Evolutionary conservation across 2,329 filamentous ascomycete genomes (phyloP).

Genomic region (Dactylellina drechsleri): DNA sequence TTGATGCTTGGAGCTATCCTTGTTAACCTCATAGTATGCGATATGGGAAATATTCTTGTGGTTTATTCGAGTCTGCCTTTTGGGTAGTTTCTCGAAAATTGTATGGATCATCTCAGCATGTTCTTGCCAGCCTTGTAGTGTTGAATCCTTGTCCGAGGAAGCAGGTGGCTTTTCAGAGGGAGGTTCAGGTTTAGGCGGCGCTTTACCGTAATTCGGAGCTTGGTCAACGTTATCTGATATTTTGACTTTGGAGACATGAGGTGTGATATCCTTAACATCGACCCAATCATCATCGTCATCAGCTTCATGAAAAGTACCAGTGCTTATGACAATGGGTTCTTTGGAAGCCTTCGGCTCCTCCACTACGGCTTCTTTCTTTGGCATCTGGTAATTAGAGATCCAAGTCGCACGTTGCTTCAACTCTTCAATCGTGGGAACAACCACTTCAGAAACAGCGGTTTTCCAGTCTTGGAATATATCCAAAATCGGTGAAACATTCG

Average conservation of each 20-base stretch:
- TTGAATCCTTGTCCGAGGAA: not conserved
- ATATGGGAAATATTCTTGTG: conserved; percentile 36
- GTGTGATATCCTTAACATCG: conserved; percentile 16
- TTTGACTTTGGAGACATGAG: conserved; percentile 12
- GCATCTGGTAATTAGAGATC: conserved; percentile 44
- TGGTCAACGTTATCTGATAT: conserved; percentile 6
- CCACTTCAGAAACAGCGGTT: conserved; percentile 48
- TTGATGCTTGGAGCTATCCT: not conserved
- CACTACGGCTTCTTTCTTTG: not conserved
- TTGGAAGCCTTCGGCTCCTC: not conserved
- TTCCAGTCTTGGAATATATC: conserved; percentile 36
- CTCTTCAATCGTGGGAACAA: conserved; percentile 25
- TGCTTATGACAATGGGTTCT: conserved; percentile 2
- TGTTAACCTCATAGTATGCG: conserved; percentile 33
- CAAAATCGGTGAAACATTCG: conserved; percentile 52
- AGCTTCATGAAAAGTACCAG: conserved; percentile 11
- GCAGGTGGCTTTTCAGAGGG: conserved; percentile 18
- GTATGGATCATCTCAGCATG: conserved; percentile 36
- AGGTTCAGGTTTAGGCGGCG: not conserved
- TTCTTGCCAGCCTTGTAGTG: conserved; percentile 33
- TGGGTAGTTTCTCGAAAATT: conserved; percentile 16
- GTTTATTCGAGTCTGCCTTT: conserved; percentile 22
- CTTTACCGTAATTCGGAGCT: not conserved
- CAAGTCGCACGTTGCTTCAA: conserved; percentile 48
- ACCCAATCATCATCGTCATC: conserved; percentile 50